Percentiles rank a stretch among this genome's conserved stretches.
phyloP scores from a whole-genome alignment of 2,329 filamentous ascomycete genomes.

The Fusarium sp. region DNA sequence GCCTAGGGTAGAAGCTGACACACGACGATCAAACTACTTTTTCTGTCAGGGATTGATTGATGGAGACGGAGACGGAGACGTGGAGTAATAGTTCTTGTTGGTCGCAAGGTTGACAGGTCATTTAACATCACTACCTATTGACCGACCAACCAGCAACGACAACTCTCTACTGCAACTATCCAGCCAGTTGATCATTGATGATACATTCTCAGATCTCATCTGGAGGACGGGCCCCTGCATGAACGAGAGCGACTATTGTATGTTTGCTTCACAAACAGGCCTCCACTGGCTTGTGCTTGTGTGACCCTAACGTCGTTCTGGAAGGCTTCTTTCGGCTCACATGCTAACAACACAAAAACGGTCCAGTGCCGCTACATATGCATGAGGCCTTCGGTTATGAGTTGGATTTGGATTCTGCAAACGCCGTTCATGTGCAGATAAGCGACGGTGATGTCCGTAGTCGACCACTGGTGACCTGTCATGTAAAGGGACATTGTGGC shows the following conservation, averaged over 20 bases:
- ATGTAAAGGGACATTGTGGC: constrained; percentile 27
- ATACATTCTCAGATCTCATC: constrained; percentile 13
- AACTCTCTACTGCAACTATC: neutral
- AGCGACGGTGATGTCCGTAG: constrained; percentile 40
- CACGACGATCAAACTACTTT: constrained; percentile 18
- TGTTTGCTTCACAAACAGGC: constrained; percentile 8
- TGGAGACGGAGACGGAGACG: constrained; percentile 10
- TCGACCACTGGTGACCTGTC: constrained; percentile 13
- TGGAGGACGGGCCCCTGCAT: constrained; percentile 17
- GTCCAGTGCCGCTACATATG: constrained; percentile 5
- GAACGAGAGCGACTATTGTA: neutral
- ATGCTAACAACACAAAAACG: neutral
- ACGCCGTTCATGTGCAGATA: constrained; percentile 36
- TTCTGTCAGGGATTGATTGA: constrained; percentile 2
- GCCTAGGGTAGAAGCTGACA: constrained; percentile 12
- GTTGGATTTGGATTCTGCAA: neutral
- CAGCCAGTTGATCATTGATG: neutral
- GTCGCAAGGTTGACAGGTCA: neutral
- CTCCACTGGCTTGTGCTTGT: constrained; percentile 2
- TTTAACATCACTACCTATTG: neutral
- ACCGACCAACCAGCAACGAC: neutral
- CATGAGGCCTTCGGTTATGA: neutral
- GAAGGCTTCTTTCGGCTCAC: constrained; percentile 31
- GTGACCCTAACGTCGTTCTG: constrained; percentile 28
- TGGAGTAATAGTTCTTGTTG: constrained; percentile 5